phyloP scores from a whole-genome alignment of 2,329 filamentous ascomycete genomes.

The Coniochaeta sp. region DNA sequence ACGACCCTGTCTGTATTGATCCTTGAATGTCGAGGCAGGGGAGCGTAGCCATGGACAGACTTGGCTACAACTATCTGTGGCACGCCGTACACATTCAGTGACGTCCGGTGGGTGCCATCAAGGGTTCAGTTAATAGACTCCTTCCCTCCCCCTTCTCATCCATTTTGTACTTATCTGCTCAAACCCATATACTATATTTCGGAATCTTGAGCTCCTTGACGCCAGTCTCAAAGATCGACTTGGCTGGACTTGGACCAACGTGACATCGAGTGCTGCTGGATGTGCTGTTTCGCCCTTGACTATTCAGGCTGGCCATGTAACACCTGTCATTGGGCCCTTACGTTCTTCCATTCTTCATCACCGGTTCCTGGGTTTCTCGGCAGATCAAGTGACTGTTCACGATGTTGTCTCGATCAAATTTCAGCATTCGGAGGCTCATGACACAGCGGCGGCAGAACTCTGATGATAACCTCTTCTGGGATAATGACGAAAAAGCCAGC shows the following conservation, averaged over 20 bases:
- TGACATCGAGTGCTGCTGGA: not conserved
- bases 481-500: constrained; percentile 14
- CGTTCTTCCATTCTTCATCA: constrained; percentile 5
- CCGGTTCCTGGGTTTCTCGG: constrained; percentile 5
- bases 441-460: constrained; percentile 18
- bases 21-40: not conserved
- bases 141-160: not conserved
- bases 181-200: not conserved
- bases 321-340: not conserved
- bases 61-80: not conserved
- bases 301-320: not conserved
- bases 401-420: constrained; percentile 33
- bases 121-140: not conserved
- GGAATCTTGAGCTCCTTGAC: not conserved
- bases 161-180: not conserved
- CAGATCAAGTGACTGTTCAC: constrained; percentile 11
- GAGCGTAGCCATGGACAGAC: not conserved
- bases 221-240: not conserved
- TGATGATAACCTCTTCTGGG: constrained; percentile 15
- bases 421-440: constrained; percentile 37
- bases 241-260: not conserved
- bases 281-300: not conserved
- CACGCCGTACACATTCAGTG: not conserved
- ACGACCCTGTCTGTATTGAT: constrained; percentile 4
- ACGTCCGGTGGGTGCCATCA: not conserved